Conservation (phyloP, 2,329 filamentous ascomycete genomes). For the Neonectria coccinea region DNA sequence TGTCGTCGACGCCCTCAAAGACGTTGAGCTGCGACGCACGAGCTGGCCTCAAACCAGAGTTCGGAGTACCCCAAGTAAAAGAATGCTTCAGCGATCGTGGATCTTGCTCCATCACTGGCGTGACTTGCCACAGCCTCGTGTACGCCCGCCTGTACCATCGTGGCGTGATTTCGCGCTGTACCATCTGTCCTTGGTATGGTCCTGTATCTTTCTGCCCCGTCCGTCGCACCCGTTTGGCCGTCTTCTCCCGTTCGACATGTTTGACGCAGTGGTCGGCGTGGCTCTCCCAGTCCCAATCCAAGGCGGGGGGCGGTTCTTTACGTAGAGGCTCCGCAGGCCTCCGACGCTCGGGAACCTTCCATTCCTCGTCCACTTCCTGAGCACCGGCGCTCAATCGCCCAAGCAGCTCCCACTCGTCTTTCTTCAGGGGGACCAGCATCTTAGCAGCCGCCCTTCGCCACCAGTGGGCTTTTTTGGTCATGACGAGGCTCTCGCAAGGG, state of each 20-base stretch:
- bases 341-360: conserved; percentile 53
- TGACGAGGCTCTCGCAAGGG: conserved; percentile 52
- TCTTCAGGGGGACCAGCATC: conserved; percentile 65
- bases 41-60: conserved; percentile 46
- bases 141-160: conserved; percentile 64
- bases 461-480: conserved; percentile 59
- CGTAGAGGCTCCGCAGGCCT: conserved; percentile 31
- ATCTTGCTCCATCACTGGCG: conserved; percentile 55
- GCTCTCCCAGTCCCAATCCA: conserved; percentile 57
- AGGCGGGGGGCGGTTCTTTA: neutral
- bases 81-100: conserved; percentile 47
- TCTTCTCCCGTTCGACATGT: conserved; percentile 52
- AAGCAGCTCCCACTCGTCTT: conserved; percentile 68
- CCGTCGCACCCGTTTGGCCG: conserved; percentile 49
- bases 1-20: conserved; percentile 60
- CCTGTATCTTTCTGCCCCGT: conserved; percentile 53
- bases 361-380: conserved; percentile 49
- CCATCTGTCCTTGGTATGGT: conserved; percentile 51
- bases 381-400: conserved; percentile 58
- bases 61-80: conserved; percentile 60
- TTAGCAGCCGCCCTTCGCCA: conserved; percentile 61
- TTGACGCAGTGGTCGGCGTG: conserved; percentile 56
- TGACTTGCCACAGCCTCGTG: conserved; percentile 57
- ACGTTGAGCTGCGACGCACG: conserved; percentile 54
- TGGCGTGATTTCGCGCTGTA: conserved; percentile 49